A percentile compares a stretch with the other conserved stretches of the same genome.
Evolutionary conservation across 2,329 filamentous ascomycete species (phyloP).

Genomic region (Aspergillus uvarum): DNA sequence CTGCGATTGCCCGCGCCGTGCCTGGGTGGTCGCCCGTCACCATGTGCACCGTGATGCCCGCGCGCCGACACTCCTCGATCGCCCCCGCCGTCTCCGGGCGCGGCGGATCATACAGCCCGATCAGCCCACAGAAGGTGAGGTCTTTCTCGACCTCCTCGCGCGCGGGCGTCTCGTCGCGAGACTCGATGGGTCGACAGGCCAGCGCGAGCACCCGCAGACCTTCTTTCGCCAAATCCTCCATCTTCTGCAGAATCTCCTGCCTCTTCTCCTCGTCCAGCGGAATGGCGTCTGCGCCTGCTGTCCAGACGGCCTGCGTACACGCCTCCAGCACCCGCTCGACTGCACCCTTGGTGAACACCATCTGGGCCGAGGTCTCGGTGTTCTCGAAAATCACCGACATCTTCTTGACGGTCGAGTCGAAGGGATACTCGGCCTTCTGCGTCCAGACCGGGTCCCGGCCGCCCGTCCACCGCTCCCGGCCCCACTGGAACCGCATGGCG

Average conservation of each 20-base stretch:
- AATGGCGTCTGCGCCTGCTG: constrained; percentile 34
- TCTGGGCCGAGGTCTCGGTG: constrained; percentile 18
- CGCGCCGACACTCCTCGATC: constrained; percentile 67
- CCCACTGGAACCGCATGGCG: constrained; percentile 66
- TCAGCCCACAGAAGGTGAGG: constrained; percentile 75
- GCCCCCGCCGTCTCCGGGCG: constrained; percentile 74
- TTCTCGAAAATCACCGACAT: constrained; percentile 68
- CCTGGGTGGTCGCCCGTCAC: constrained; percentile 79
- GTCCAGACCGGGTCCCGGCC: constrained; percentile 55
- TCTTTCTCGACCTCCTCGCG: constrained; percentile 66
- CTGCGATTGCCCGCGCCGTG: constrained; percentile 75
- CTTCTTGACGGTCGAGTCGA: constrained; percentile 72
- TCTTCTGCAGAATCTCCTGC: constrained; percentile 62
- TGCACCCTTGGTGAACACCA: constrained; percentile 51
- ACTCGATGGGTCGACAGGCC: constrained; percentile 45
- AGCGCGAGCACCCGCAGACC: constrained; percentile 69
- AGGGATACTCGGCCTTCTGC: constrained; percentile 67
- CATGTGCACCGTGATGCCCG: constrained; percentile 80
- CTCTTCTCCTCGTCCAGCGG: constrained; percentile 56
- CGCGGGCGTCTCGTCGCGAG: constrained; percentile 24
- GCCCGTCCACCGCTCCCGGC: constrained; percentile 53
- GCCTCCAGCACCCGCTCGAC: constrained; percentile 67
- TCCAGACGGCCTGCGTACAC: constrained; percentile 56
- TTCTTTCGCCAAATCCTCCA: constrained; percentile 65
- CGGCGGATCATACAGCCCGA: constrained; percentile 83